Evolutionary conservation across 805 yeast genomes (phyloP).

Genomic region (Yamadazyma sp.): DNA sequence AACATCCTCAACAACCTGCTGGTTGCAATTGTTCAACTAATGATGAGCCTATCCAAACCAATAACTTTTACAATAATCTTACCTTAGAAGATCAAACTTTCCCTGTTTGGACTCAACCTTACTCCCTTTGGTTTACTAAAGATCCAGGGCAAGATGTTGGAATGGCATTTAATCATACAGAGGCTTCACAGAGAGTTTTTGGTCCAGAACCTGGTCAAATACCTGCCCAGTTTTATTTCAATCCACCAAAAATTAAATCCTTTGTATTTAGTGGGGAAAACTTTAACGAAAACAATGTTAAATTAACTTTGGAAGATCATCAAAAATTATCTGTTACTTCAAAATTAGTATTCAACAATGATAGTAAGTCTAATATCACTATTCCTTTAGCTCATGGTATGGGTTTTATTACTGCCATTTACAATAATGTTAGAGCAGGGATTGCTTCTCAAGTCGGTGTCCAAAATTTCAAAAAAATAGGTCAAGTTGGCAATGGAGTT

Average conservation of each 20-base stretch:
- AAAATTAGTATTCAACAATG: conserved; percentile 9
- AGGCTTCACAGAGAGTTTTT: conserved; percentile 56
- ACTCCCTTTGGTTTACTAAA: conserved; percentile 65
- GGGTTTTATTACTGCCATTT: conserved; percentile 70
- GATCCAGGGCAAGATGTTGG: conserved; percentile 50
- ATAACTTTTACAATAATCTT: conserved; percentile 75
- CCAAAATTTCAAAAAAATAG: conserved; percentile 41
- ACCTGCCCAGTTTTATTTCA: conserved; percentile 62
- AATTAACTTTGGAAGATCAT: conserved; percentile 22
- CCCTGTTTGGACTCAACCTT: conserved; percentile 83
- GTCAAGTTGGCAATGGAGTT: conserved; percentile 32
- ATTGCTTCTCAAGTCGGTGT: conserved; percentile 65
- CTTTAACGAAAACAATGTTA: conserved; percentile 17
- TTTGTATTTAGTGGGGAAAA: conserved; percentile 42
- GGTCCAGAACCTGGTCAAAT: conserved; percentile 58
- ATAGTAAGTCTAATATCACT: conserved; percentile 25
- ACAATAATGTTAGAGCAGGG: conserved; percentile 50
- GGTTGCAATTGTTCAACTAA: conserved; percentile 23
- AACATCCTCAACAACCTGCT: conserved; percentile 34
- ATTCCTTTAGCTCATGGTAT: conserved; percentile 69
- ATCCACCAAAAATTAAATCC: conserved; percentile 64
- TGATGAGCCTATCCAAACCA: conserved; percentile 59
- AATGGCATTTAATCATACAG: conserved; percentile 64
- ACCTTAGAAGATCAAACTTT: conserved; percentile 61
- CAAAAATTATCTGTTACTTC: conserved; percentile 32